Conservation (phyloP, 306 rosid genomes). For the Dryas alaskensis region DNA sequence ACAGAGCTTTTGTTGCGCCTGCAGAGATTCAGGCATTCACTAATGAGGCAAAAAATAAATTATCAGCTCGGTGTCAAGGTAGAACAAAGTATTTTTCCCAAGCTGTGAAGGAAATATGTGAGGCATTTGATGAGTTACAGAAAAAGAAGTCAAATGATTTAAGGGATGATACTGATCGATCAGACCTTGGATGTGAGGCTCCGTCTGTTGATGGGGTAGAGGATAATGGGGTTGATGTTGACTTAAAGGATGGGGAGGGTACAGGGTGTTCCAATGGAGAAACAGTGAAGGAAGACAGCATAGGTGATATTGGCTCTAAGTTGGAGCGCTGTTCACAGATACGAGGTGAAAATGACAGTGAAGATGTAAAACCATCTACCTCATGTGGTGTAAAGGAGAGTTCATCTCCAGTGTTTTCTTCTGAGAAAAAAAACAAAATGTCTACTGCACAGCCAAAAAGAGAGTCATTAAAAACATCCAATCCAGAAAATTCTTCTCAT, state of each 20-base stretch:
- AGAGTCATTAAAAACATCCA: slow-evolving; percentile 35
- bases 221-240: slow-evolving; percentile 38
- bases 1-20: slow-evolving; percentile 97
- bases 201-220: slow-evolving; percentile 52
- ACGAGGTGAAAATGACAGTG: slow-evolving; percentile 47
- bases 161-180: slow-evolving; percentile 58
- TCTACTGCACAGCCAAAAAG: slow-evolving; percentile 37
- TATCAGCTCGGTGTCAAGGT: slow-evolving; percentile 68
- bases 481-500: slow-evolving; percentile 16
- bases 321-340: slow-evolving; percentile 55
- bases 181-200: slow-evolving; percentile 59
- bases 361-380: slow-evolving; percentile 42
- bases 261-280: slow-evolving; percentile 37
- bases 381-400: slow-evolving; percentile 40
- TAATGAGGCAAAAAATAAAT: slow-evolving; percentile 57
- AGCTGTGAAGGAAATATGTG: slow-evolving; percentile 89
- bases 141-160: slow-evolving; percentile 55
- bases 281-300: slow-evolving; percentile 23
- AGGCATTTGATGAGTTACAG: slow-evolving; percentile 74
- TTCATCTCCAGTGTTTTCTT: slow-evolving; percentile 45
- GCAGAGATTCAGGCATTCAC: slow-evolving; percentile 86
- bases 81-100: slow-evolving; percentile 74
- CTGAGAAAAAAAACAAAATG: slow-evolving; percentile 42
- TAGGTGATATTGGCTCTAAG: slow-evolving; percentile 44
- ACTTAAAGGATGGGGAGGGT: slow-evolving; percentile 49